phyloP scores from a whole-genome alignment of 306 rosid genomes.

The Pterocarpus santalinus region DNA sequence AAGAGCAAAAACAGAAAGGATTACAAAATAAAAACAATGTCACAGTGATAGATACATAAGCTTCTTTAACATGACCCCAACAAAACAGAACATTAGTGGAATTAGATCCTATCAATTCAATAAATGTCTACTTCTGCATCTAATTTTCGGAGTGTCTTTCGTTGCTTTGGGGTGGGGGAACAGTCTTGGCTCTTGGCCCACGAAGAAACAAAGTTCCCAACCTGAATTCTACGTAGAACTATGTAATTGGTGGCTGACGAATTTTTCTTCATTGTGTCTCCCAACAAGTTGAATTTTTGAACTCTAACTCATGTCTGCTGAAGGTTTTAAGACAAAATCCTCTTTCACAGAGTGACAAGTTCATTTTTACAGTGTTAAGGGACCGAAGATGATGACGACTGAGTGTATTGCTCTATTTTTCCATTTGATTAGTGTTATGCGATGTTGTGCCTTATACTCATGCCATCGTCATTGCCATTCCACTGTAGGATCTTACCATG shows the following conservation, averaged over 20 bases:
- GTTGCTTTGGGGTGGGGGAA: not conserved
- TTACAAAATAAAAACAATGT: not conserved
- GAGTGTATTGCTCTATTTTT: not conserved
- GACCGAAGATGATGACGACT: not conserved
- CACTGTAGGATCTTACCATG: not conserved
- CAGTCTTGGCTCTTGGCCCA: constrained; percentile 23
- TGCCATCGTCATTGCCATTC: not conserved
- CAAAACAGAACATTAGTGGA: not conserved
- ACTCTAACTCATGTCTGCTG: not conserved
- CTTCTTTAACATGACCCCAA: constrained; percentile 10
- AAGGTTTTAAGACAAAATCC: no score
- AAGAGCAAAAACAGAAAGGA: constrained; percentile 25
- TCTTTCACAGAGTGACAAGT: not conserved
- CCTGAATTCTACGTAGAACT: not conserved
- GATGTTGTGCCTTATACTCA: not conserved
- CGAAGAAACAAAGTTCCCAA: constrained; percentile 21
- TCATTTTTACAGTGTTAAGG: not conserved
- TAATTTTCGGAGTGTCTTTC: not conserved
- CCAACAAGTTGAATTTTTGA: not conserved
- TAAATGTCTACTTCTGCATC: constrained; percentile 15
- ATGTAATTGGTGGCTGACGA: not conserved
- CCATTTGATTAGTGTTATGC: not conserved
- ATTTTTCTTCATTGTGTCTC: not conserved
- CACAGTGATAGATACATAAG: constrained; percentile 5
- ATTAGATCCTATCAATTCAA: constrained; percentile 1